Conservation (phyloP, 345 rosid genomes). For the Euphorbia lathyris region DNA sequence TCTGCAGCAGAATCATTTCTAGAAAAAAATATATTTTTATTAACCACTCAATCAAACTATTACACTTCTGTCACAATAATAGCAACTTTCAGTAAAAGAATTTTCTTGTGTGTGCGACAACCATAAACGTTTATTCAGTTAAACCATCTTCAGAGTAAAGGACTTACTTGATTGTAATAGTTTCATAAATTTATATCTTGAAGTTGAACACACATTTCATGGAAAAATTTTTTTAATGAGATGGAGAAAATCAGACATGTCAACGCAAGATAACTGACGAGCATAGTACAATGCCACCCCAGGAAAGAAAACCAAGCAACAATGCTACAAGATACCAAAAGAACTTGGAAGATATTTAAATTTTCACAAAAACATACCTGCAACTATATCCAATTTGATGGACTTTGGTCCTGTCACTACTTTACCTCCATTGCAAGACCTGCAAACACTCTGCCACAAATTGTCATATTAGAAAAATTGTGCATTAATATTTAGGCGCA, state of each 20-base stretch:
- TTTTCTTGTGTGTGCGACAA: not conserved
- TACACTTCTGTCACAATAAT: not conserved
- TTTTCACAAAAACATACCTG: constrained; percentile 48
- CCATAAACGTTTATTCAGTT: not conserved
- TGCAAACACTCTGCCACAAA: constrained; percentile 74
- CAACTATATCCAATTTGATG: constrained; percentile 70
- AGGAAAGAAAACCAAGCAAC: constrained; percentile 2
- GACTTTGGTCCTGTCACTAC: constrained; percentile 78
- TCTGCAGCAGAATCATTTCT: not conserved
- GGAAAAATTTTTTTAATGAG: not conserved
- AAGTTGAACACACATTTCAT: not conserved
- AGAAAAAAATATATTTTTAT: not conserved
- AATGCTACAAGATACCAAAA: not conserved
- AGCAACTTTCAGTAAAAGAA: constrained; percentile 2
- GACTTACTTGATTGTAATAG: no score
- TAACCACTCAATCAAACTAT: not conserved
- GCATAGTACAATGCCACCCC: not conserved
- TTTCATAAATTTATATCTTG: not conserved
- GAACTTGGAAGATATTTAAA: not conserved
- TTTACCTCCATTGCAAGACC: constrained; percentile 76
- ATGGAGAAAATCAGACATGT: not conserved
- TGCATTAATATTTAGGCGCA: constrained; percentile 8
- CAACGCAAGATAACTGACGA: not conserved
- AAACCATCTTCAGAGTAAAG: no score
- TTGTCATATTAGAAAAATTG: not conserved